Conservation (phyloP, 1,139 yeast genomes). For the Hemisphaericaspora xylofermentans region DNA sequence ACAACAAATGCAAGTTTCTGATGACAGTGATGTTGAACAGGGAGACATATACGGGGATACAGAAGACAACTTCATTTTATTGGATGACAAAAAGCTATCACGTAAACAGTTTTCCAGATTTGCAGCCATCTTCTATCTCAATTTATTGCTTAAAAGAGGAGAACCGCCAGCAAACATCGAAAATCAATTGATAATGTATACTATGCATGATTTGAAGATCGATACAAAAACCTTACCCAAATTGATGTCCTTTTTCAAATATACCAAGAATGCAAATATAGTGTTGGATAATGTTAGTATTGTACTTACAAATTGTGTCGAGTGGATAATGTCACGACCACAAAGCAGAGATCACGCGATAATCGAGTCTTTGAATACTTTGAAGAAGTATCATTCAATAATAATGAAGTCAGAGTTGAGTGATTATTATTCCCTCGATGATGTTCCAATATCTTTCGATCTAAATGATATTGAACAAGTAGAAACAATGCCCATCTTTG, state of each 20-base stretch:
- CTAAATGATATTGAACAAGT: constrained; percentile 2
- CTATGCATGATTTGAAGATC: constrained; percentile 18
- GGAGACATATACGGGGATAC: constrained; percentile 19
- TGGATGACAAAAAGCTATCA: constrained; percentile 5
- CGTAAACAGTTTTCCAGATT: constrained; percentile 5
- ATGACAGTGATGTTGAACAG: constrained; percentile 29
- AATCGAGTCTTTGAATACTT: not conserved
- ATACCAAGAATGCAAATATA: constrained; percentile 6
- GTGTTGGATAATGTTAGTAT: constrained; percentile 1
- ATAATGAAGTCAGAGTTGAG: not conserved
- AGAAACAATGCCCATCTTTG: constrained; percentile 7
- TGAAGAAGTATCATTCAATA: constrained; percentile 2
- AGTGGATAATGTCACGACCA: constrained; percentile 12
- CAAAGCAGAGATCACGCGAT: constrained; percentile 1
- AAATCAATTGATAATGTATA: constrained; percentile 28
- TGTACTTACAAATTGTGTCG: constrained; percentile 9
- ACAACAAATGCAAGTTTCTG: constrained; percentile 34
- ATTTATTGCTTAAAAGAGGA: constrained; percentile 22
- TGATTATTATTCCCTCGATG: not conserved
- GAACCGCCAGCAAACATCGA: constrained; percentile 29
- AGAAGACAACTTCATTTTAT: constrained; percentile 16
- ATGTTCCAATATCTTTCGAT: constrained; percentile 5
- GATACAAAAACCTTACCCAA: constrained; percentile 10
- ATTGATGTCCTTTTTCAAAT: constrained; percentile 8
- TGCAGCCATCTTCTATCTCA: constrained; percentile 12